Evolutionary conservation across 176 grass and related monocot genomes (phyloP).

Genomic region (Bromus sterilis): DNA sequence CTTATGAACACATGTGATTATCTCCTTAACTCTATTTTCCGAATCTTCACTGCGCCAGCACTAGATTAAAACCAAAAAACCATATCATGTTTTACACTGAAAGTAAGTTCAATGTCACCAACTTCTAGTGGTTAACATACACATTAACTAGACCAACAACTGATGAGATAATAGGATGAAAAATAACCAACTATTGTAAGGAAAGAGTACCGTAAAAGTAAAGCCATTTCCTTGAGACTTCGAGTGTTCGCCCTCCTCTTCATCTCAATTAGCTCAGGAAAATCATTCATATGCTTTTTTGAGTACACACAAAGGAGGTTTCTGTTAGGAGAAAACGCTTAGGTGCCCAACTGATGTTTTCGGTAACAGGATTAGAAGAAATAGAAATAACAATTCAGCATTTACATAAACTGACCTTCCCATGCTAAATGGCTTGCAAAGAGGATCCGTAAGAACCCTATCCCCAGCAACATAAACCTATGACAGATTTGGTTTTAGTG

Average conservation of each 20-base stretch:
- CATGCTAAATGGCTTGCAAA: constrained; percentile 99
- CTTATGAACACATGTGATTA: background rate
- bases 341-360: background rate
- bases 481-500: constrained; percentile 12
- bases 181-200: constrained; percentile 24
- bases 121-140: background rate
- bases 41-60: background rate
- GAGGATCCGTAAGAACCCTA: constrained; percentile 84
- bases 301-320: constrained; percentile 95
- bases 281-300: constrained; percentile 98
- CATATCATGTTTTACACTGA: background rate
- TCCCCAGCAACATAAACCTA: constrained; percentile 95
- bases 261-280: constrained; percentile 81
- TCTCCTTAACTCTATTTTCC: background rate
- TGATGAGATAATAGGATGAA: constrained; percentile 8
- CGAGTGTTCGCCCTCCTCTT: constrained; percentile 91
- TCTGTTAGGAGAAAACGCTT: constrained; percentile 51
- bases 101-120: background rate
- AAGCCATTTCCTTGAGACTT: constrained; percentile 99
- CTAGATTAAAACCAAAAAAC: background rate
- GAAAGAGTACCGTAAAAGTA: constrained; percentile 79
- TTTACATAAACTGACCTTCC: constrained; percentile 55
- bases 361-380: constrained; percentile 1
- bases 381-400: constrained; percentile 1
- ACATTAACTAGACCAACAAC: background rate